Base-by-base conservation (phyloP, 305 asterid species). In the Rubia balearica region DNA sequence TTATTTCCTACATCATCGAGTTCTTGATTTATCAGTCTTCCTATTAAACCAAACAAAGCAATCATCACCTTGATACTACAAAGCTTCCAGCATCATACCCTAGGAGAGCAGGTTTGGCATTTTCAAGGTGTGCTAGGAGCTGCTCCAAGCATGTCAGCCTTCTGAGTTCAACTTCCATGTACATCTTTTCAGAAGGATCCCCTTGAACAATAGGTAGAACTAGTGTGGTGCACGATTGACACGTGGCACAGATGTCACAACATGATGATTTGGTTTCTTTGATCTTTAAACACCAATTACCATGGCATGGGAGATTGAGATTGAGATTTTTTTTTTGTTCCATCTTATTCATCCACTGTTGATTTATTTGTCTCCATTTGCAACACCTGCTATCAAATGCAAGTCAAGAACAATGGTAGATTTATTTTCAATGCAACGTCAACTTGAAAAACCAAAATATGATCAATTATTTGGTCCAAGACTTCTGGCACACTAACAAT, bases 121-220 rank as follows among this genome's bases (percentile, higher is more conserved):
- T 94, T 21, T 97, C 27, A 24, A 24, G 27, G 27, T 24, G 27
- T 24, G 27, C 27, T 24, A 91, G 74, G 73, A 88, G 96, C 76
- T 88, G 96, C 78, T 94, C 99, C 99, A 91, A 77, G 96, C 97
- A 94, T 82, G 84, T 91, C 77, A 91, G 73, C 77, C 96, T 83
- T 80, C 91, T 79, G 16, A 91, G 88, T 71, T 94, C 99, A 12
- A 94, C 97, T 84, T 94, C 96, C 93, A 94, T 79, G 43, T 91
- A 94, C 42, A 91, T 94, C 79, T 89, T 91, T 78, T 94, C 98
- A 82, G 36, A 53, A 86, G 82, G 14, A 91, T 97, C 71, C 98
- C 97, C 78, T 65, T 85, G 67, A 94, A 94, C 72, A 94, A 65
- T 82, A 94, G 73, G 72, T 89, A 91, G 61, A 94, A 91, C 65